These are phyloP conservation scores for Candida neerlandica DNA, from an alignment of 1,139 yeast species.

Conservation along the genomic window DNA sequence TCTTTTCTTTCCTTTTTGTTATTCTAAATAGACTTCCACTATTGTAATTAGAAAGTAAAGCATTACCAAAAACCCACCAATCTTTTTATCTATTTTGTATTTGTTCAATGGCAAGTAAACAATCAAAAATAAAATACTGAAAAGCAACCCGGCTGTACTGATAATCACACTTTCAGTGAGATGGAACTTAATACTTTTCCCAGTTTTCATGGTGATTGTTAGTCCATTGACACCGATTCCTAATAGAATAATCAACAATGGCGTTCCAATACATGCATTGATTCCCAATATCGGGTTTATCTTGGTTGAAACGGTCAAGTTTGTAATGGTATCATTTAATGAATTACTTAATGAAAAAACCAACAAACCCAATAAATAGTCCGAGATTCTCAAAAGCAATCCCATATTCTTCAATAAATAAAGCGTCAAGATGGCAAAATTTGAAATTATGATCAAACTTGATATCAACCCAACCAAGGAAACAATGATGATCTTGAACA, in stretches of 20 bases:
- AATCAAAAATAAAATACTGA: slow-evolving; percentile 26
- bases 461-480: slow-evolving; percentile 28
- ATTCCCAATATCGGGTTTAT: slow-evolving; percentile 41
- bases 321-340: slow-evolving; percentile 44
- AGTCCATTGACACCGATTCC: slow-evolving; percentile 46
- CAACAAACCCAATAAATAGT: slow-evolving; percentile 42
- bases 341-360: slow-evolving; percentile 45
- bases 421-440: slow-evolving; percentile 31
- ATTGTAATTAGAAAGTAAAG: slow-evolving; percentile 26
- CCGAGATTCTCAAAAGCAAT: slow-evolving; percentile 37
- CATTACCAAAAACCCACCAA: slow-evolving; percentile 28
- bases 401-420: slow-evolving; percentile 42
- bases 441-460: slow-evolving; percentile 32
- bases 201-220: slow-evolving; percentile 14
- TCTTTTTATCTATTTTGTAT: slow-evolving; percentile 37
- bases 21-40: slow-evolving; percentile 21
- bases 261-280: slow-evolving; percentile 47
- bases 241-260: slow-evolving; percentile 37
- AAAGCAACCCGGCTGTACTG: slow-evolving; percentile 30
- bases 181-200: slow-evolving; percentile 24
- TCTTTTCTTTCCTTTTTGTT: not conserved
- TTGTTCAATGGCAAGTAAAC: slow-evolving; percentile 34
- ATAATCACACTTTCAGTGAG: slow-evolving; percentile 27
- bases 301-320: slow-evolving; percentile 37
- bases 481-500: slow-evolving; percentile 5